Evolutionary conservation across 139 green algal genomes (phyloP).

Genomic region (Volvox africanus): DNA sequence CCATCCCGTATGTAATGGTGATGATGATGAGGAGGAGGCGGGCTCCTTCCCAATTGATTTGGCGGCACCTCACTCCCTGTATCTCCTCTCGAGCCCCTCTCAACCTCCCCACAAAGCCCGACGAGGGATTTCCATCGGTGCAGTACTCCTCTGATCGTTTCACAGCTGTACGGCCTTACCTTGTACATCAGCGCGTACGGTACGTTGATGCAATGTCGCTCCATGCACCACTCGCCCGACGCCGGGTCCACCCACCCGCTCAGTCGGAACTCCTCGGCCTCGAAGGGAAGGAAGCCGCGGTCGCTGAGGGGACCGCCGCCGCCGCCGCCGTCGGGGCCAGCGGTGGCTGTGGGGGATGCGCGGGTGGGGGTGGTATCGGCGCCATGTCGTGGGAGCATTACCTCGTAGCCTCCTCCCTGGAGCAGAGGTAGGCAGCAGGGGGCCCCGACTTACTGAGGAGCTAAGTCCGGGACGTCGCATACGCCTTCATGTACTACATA

Average conservation of each 20-base stretch:
- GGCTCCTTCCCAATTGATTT: too few species aligned
- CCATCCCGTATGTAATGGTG: too few species aligned
- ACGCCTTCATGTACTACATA: too few species aligned
- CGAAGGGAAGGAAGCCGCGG: neutral
- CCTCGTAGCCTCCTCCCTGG: constrained; percentile 28
- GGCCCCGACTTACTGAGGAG: too few species aligned
- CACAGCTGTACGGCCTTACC: neutral
- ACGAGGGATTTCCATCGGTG: too few species aligned
- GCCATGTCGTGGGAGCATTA: neutral
- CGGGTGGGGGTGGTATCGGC: neutral
- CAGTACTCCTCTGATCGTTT: too few species aligned
- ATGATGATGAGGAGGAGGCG: too few species aligned
- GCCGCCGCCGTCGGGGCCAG: neutral
- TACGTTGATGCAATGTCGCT: constrained; percentile 24
- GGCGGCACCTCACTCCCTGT: too few species aligned
- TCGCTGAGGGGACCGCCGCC: neutral
- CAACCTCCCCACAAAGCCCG: too few species aligned
- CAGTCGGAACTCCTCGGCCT: constrained; percentile 25
- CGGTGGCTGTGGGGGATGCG: neutral
- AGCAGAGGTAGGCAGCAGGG: too few species aligned
- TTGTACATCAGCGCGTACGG: constrained; percentile 2
- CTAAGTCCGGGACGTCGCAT: too few species aligned
- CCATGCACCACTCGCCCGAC: constrained; percentile 19
- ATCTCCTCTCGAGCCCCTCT: too few species aligned
- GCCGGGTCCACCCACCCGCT: constrained; percentile 9